Evolutionary conservation across 2,329 filamentous ascomycete species (phyloP).

Genomic region (Claviceps monticola): DNA sequence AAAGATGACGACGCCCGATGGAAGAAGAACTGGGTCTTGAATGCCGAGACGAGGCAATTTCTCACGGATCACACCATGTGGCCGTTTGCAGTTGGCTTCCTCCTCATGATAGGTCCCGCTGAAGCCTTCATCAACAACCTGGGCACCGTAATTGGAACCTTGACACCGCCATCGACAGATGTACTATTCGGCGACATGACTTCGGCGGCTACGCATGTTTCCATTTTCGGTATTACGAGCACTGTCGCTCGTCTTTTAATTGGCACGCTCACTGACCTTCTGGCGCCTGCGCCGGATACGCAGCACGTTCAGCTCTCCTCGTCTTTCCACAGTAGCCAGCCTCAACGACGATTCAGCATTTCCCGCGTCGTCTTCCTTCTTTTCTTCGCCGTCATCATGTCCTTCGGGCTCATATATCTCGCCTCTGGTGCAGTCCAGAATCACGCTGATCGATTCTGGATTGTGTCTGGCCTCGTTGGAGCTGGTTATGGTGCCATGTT

Average conservation of each 20-base stretch:
- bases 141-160: slow-evolving; percentile 80
- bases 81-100: slow-evolving; percentile 81
- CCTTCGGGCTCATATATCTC: slow-evolving; percentile 61
- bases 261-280: slow-evolving; percentile 74
- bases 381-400: slow-evolving; percentile 58
- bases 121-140: slow-evolving; percentile 97
- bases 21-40: slow-evolving; percentile 84
- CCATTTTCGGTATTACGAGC: slow-evolving; percentile 78
- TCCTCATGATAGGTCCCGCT: slow-evolving; percentile 86
- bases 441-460: slow-evolving; percentile 67
- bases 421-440: slow-evolving; percentile 63
- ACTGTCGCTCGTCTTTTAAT: slow-evolving; percentile 84
- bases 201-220: slow-evolving; percentile 76
- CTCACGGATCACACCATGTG: slow-evolving; percentile 88
- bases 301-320: slow-evolving; percentile 36
- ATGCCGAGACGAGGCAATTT: slow-evolving; percentile 78
- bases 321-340: slow-evolving; percentile 10
- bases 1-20: slow-evolving; percentile 37
- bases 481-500: slow-evolving; percentile 90
- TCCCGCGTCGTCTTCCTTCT: slow-evolving; percentile 74
- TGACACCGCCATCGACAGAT: slow-evolving; percentile 46
- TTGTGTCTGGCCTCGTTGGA: slow-evolving; percentile 73
- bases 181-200: slow-evolving; percentile 29
- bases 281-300: slow-evolving; percentile 56
- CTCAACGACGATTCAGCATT: slow-evolving; percentile 37